Evolutionary conservation across 768 basidiomycete genomes (phyloP).

Genomic region (Russula lepida): DNA sequence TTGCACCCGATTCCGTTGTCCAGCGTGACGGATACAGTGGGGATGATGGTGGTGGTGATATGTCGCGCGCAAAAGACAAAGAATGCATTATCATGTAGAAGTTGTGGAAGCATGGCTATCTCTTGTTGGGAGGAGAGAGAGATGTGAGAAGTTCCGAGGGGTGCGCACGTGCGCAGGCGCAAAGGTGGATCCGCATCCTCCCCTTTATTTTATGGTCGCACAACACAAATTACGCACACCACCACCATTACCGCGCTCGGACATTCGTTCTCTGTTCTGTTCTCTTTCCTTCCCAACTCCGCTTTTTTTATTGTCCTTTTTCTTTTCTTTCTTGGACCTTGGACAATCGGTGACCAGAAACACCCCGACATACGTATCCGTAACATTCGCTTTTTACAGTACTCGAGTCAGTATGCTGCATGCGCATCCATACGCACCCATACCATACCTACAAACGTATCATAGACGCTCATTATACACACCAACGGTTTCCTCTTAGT

Average conservation of each 20-base stretch:
- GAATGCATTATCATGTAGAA: slow-evolving; percentile 84
- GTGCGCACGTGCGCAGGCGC: not conserved
- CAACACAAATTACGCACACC: not conserved
- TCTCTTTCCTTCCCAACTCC: not conserved
- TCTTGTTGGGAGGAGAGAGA: not conserved
- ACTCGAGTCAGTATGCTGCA: not conserved
- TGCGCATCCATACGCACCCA: not conserved
- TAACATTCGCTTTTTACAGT: not conserved
- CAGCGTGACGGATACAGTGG: slow-evolving; percentile 41
- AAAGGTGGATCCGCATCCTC: not conserved
- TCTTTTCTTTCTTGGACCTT: not conserved
- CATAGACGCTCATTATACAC: not conserved
- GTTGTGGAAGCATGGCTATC: not conserved
- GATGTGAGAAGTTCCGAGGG: not conserved
- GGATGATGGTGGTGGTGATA: slow-evolving; percentile 26
- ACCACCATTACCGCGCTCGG: not conserved
- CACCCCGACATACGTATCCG: not conserved
- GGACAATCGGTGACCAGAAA: not conserved
- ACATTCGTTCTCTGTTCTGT: not conserved
- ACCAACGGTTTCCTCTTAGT: not conserved
- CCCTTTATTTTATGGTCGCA: not conserved
- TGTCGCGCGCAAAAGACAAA: slow-evolving; percentile 57
- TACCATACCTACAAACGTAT: not conserved
- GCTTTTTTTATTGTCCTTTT: not conserved
- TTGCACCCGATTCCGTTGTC: slow-evolving; percentile 50